These are phyloP conservation scores for Domatiomyces catenatus DNA, from an alignment of 2,329 filamentous ascomycete genomes.

Conservation along the genomic window DNA sequence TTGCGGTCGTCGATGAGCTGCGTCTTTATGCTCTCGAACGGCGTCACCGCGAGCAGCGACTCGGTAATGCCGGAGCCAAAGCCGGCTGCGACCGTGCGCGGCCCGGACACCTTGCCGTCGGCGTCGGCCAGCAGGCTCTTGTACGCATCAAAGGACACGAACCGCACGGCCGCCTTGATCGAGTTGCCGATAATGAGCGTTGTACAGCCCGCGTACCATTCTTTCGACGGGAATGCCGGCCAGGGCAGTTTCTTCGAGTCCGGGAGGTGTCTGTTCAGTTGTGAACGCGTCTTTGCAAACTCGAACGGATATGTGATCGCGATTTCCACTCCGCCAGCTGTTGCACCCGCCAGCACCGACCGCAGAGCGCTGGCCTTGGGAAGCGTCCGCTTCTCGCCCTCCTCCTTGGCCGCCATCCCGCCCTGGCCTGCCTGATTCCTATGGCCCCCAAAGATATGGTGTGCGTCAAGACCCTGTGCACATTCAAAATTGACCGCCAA, in stretches of 20 bases:
- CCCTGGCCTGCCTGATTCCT: background rate
- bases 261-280: conserved; percentile 73
- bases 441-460: background rate
- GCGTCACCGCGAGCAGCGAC: conserved; percentile 82
- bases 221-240: conserved; percentile 68
- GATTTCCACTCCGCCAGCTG: conserved; percentile 91
- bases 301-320: conserved; percentile 90
- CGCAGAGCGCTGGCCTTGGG: conserved; percentile 60
- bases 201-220: conserved; percentile 97
- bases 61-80: conserved; percentile 93
- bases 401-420: background rate
- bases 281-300: conserved; percentile 89
- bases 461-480: background rate
- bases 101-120: conserved; percentile 76
- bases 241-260: conserved; percentile 79
- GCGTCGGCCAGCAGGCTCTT: conserved; percentile 68
- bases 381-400: background rate
- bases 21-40: conserved; percentile 96
- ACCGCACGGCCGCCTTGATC: conserved; percentile 87
- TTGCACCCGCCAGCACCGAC: conserved; percentile 79
- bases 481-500: background rate
- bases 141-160: conserved; percentile 93
- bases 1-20: conserved; percentile 97
- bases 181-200: conserved; percentile 95
- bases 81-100: conserved; percentile 78